Conservation (phyloP, 805 yeast genomes). For the Saturnispora mendoncae region DNA sequence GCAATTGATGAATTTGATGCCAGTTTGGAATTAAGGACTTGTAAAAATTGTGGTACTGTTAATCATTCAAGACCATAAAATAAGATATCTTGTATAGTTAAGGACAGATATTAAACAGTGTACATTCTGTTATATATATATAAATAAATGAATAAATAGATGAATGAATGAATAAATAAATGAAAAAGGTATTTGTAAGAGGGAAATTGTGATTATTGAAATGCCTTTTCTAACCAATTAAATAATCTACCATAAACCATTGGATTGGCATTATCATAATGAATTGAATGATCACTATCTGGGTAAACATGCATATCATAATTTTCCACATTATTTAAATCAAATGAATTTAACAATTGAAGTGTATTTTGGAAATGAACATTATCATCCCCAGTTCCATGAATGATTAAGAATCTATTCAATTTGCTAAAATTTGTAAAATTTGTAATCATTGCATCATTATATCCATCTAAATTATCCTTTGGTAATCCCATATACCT, state of each 20-base stretch:
- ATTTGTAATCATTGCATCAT: constrained; percentile 36
- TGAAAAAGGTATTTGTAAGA: background rate
- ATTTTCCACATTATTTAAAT: constrained; percentile 45
- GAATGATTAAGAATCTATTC: constrained; percentile 57
- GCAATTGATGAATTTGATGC: constrained; percentile 67
- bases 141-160: background rate
- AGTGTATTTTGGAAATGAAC: constrained; percentile 70
- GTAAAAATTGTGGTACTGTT: constrained; percentile 64
- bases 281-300: constrained; percentile 83
- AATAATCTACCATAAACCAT: constrained; percentile 65
- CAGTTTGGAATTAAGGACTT: constrained; percentile 57
- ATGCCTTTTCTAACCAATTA: constrained; percentile 60
- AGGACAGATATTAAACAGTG: too few relatives aligned
- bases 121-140: background rate
- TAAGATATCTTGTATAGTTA: too few relatives aligned
- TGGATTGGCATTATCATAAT: constrained; percentile 66
- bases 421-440: constrained; percentile 37
- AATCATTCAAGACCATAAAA: constrained; percentile 52
- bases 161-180: background rate
- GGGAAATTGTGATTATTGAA: constrained; percentile 16
- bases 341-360: constrained; percentile 51
- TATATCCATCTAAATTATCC: constrained; percentile 42
- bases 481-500: constrained; percentile 57
- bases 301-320: constrained; percentile 88
- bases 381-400: constrained; percentile 80